A percentile compares a stretch with the other conserved stretches of the same genome.
These are phyloP conservation scores for Apiospora malaysiana DNA, from an alignment of 2,329 filamentous ascomycete species.

Conservation along the genomic window DNA sequence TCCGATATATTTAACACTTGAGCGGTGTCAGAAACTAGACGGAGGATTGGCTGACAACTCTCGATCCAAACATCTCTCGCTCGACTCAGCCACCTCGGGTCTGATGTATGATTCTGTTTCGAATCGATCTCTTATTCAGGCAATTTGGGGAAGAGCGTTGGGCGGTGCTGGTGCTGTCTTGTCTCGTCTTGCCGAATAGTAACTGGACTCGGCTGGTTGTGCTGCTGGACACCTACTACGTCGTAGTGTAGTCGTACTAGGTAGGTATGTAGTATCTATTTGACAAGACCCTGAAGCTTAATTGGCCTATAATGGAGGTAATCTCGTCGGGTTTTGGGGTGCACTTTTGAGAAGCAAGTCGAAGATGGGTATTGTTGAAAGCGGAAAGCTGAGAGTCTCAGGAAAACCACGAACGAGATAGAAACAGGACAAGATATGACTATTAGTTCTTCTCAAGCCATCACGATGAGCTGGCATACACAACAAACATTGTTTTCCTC, in stretches of 20 bases:
- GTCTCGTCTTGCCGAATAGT: neutral
- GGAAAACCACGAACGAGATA: neutral
- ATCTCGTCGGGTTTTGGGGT: neutral
- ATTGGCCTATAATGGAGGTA: neutral
- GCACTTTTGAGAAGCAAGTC: neutral
- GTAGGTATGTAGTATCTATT: neutral
- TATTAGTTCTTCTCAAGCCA: slow-evolving; percentile 8
- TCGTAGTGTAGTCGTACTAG: no score
- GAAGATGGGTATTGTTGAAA: slow-evolving; percentile 12
- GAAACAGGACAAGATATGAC: neutral
- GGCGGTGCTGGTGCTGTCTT: neutral
- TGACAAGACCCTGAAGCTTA: neutral
- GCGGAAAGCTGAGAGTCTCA: neutral
- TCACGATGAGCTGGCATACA: slow-evolving; percentile 4
- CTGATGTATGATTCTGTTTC: slow-evolving; percentile 1
- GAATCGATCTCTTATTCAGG: neutral
- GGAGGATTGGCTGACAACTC: slow-evolving; percentile 14
- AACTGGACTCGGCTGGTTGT: neutral
- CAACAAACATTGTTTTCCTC: slow-evolving; percentile 9
- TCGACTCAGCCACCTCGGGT: slow-evolving; percentile 12
- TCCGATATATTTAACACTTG: slow-evolving; percentile 20
- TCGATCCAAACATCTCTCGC: neutral
- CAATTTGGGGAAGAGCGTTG: neutral
- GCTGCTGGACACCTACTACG: neutral
- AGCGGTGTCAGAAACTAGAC: slow-evolving; percentile 16